Percentiles rank a stretch among this genome's conserved stretches.
Conservation (phyloP, 2,329 filamentous ascomycete species). For the Fusarium fujikuroi region DNA sequence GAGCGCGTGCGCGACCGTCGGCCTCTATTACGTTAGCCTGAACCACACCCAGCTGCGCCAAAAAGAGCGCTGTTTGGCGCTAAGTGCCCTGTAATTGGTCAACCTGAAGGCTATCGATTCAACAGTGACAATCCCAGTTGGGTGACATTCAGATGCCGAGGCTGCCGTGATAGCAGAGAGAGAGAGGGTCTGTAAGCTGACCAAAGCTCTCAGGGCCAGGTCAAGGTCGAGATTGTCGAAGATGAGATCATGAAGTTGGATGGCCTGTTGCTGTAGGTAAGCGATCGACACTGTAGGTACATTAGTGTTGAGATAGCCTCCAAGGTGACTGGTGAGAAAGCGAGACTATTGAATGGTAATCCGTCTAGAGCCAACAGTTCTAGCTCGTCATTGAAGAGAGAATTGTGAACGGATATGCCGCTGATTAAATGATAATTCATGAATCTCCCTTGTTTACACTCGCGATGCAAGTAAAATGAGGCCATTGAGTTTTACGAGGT, state of each 20-base stretch:
- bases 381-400: not conserved
- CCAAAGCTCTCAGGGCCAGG: not conserved
- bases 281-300: not conserved
- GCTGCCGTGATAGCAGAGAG: not conserved
- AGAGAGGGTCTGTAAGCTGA: not conserved
- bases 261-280: not conserved
- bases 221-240: not conserved
- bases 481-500: not conserved
- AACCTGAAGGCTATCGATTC: not conserved
- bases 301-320: not conserved
- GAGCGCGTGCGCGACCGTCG: not conserved
- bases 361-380: not conserved
- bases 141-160: not conserved
- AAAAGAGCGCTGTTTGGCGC: not conserved
- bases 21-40: not conserved
- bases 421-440: not conserved
- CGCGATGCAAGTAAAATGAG: not conserved
- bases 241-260: not conserved
- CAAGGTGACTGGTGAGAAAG: not conserved
- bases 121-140: not conserved
- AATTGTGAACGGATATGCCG: not conserved
- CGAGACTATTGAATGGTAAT: not conserved
- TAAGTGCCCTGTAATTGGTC: not conserved
- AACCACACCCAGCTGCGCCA: not conserved
- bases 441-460: not conserved